A percentile compares a stretch with the other conserved stretches of the same genome.
These are phyloP conservation scores for Aspergillus awamori DNA, from an alignment of 2,329 filamentous ascomycete species.

Conservation along the genomic window DNA sequence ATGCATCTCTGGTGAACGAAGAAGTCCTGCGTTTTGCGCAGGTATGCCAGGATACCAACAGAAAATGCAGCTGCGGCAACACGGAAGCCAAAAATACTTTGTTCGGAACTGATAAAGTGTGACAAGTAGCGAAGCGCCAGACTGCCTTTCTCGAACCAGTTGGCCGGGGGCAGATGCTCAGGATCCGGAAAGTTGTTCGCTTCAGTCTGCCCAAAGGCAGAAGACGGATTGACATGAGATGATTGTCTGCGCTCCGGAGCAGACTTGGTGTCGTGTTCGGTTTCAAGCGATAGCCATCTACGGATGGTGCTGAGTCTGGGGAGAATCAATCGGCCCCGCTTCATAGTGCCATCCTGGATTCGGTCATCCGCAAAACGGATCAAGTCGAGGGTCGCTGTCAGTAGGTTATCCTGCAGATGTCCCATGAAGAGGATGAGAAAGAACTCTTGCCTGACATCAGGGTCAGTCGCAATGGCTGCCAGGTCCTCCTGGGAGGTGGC, in stretches of 20 bases:
- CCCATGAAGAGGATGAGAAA: slow-evolving; percentile 66
- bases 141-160: slow-evolving; percentile 63
- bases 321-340: slow-evolving; percentile 62
- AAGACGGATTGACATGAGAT: slow-evolving; percentile 38
- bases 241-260: slow-evolving; percentile 18
- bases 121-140: slow-evolving; percentile 60
- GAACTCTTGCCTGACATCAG: slow-evolving; percentile 57
- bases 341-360: slow-evolving; percentile 64
- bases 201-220: slow-evolving; percentile 58
- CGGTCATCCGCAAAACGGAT: slow-evolving; percentile 68
- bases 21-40: slow-evolving; percentile 65
- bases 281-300: slow-evolving; percentile 56
- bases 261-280: slow-evolving; percentile 12
- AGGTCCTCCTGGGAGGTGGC: slow-evolving; percentile 25
- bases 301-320: slow-evolving; percentile 63
- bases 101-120: slow-evolving; percentile 62
- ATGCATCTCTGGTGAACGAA: slow-evolving; percentile 70
- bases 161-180: slow-evolving; percentile 69
- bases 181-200: slow-evolving; percentile 56
- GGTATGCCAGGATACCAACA: slow-evolving; percentile 67
- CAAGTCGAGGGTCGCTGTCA: slow-evolving; percentile 62
- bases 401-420: slow-evolving; percentile 63
- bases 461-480: slow-evolving; percentile 19
- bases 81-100: slow-evolving; percentile 70
- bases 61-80: slow-evolving; percentile 72